Base-by-base conservation (phyloP, 1,284 basidiomycete species). In the Uromyces viciae-fabae region DNA sequence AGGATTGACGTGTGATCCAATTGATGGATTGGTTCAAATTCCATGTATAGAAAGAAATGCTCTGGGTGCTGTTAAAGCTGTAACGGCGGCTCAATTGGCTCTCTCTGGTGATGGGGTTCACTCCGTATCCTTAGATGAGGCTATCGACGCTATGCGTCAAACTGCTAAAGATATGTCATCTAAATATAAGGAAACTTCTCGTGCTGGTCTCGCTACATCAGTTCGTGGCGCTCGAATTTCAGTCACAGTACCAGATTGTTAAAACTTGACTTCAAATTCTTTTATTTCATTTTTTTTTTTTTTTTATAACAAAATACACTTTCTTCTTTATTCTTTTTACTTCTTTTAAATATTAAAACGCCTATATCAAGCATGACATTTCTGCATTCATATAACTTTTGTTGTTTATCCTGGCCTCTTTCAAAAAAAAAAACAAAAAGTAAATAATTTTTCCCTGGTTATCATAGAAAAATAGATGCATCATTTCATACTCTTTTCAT, bases 121-220 rank as follows among this genome's bases (percentile, higher is more conserved):
- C 84, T 91, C 91, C 40, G 93, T 96, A 66, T 93, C 92, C 0
- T 88, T 98, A 33, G 95, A 98, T 85, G 94, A 98, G 86, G 95
- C 95, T 0, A 98, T 98, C 80, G 93, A 94, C 85, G 96, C 95
- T 1, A 97, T 97, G 93, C 89, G 94, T 49, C 87, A 96, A 54
- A 98, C 95, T 0, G 95, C 95, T 0, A 83, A 86, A 38, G 88
- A 88, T 75, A 88, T 89, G 88, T 87, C 78, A 2, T 14, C 58
- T 68, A 80, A 69, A 85, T 94, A 95, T 86, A 95, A 95, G 86
- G 94, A 96, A 87, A 96, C 94, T 1, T 93, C 92, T 86, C 89
- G 87, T 7, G 85, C 86, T 19, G 87, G 87, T 11, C 82, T 95
- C 83, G 94, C 94, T 62, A 80, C 78, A 4, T 80, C 78, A 4